Evolutionary conservation across 2,329 filamentous ascomycete species (phyloP).

Genomic region (Curvularia hawaiiensis): DNA sequence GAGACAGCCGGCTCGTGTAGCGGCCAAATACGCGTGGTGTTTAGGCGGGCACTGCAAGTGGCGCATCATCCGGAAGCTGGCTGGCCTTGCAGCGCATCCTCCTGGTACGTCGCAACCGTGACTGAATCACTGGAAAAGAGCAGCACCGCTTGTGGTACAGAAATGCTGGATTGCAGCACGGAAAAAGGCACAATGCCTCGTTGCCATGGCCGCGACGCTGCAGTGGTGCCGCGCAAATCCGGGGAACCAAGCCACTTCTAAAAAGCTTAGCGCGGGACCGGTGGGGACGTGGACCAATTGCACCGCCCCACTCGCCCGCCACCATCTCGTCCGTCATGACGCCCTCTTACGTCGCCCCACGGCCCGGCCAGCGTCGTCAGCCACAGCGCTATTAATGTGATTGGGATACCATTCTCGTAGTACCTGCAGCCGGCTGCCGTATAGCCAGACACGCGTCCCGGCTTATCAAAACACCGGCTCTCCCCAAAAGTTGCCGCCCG

Average conservation of each 20-base stretch:
- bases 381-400: neutral
- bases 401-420: neutral
- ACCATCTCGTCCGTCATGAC: neutral
- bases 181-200: neutral
- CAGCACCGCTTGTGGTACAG: too few species aligned
- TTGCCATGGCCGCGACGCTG: neutral
- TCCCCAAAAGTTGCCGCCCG: neutral
- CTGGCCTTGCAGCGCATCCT: neutral
- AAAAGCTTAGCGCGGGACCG: constrained; percentile 3
- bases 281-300: neutral
- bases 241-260: neutral
- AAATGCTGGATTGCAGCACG: neutral
- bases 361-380: constrained; percentile 1
- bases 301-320: neutral
- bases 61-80: neutral
- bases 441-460: constrained; percentile 1
- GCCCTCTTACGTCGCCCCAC: neutral
- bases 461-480: neutral
- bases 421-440: neutral
- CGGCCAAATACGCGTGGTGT: neutral
- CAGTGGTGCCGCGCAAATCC: neutral
- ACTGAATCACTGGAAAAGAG: neutral
- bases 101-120: neutral
- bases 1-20: neutral
- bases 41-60: neutral